phyloP scores from a whole-genome alignment of 805 yeast genomes.

The Yamadazyma kitorensis region DNA sequence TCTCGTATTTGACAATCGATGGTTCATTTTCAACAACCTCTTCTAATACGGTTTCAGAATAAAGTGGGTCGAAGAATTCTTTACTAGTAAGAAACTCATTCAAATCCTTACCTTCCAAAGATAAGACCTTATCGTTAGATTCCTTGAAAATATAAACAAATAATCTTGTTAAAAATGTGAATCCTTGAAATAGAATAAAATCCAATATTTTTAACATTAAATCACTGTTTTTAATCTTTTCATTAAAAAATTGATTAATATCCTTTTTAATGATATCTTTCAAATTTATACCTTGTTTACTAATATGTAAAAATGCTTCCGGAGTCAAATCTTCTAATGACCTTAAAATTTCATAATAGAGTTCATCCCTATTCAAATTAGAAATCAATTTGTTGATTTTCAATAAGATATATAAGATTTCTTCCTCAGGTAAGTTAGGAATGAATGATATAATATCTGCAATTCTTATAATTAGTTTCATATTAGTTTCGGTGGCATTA shows the following conservation, averaged over 20 bases:
- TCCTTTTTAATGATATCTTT: conserved; percentile 11
- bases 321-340: conserved; percentile 32
- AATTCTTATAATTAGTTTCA: conserved; percentile 18
- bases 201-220: conserved; percentile 23
- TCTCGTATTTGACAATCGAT: conserved; percentile 31
- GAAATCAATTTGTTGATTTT: conserved; percentile 27
- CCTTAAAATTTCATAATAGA: conserved; percentile 33
- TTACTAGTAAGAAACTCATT: conserved; percentile 16
- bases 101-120: conserved; percentile 24
- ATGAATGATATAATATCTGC: conserved; percentile 17
- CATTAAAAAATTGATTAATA: conserved; percentile 1
- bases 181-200: conserved; percentile 39
- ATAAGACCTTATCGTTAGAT: conserved; percentile 15
- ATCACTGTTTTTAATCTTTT: conserved; percentile 4
- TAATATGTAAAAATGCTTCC: conserved; percentile 29
- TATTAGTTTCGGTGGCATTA: conserved; percentile 12
- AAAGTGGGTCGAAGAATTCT: conserved; percentile 10
- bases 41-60: not conserved
- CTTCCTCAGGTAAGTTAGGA: conserved; percentile 20
- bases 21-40: conserved; percentile 19
- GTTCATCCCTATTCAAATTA: conserved; percentile 29
- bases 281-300: conserved; percentile 35
- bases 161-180: conserved; percentile 30
- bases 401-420: conserved; percentile 31
- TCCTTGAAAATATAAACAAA: conserved; percentile 21